Evolutionary conservation across 2,329 filamentous ascomycete species (phyloP), one percentile per base, ranked within the genome.

Genomic region (Stagonosporopsis tanaceti): DNA sequence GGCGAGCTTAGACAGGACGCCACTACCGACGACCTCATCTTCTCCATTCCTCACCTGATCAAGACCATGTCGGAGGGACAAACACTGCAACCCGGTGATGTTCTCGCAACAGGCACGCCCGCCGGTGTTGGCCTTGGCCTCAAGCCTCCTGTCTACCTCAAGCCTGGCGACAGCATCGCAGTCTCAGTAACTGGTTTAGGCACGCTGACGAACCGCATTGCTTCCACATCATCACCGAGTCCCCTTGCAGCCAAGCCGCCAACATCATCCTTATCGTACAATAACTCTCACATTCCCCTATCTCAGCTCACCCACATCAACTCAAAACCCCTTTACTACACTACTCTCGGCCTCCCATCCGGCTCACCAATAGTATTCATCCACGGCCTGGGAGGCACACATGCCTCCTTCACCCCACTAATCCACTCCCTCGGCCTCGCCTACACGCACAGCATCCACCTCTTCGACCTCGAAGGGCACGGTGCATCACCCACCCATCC

Each of bases 391-490:
- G 84, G 83, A 3, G 80, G 78, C 2, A 81, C 76, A 1, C 73
- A 73, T 3, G 76, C 79, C 4, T 80, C 73, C 62, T 86, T 77
- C 66, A 70, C 66, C 0, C 82, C 84, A 0, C 65, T 86, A 6
- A 73, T 84, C 25, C 59, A 73, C 0, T 60, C 66, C 1, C 61
- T 81, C 0, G 62, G 53, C 2, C 71, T 78, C 9, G 53, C 61
- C 4, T 59, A 69, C 12, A 63, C 67, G 2, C 68, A 77, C 61
- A 72, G 64, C 1, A 57, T 79, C 6, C 79, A 83, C 57, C 65
- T 84, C 0, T 80, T 81, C 55, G 85, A 87, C 59, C 72, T 87
- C 2, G 84, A 87, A 68, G 84, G 84, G 2, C 84, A 85, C 59
- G 84, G 84, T 0, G 72, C 82, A 6, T 83, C 81, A 1, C 83